Base-by-base conservation (phyloP, 2,329 filamentous ascomycete species). In the Pyrenophora tritici-repentis region DNA sequence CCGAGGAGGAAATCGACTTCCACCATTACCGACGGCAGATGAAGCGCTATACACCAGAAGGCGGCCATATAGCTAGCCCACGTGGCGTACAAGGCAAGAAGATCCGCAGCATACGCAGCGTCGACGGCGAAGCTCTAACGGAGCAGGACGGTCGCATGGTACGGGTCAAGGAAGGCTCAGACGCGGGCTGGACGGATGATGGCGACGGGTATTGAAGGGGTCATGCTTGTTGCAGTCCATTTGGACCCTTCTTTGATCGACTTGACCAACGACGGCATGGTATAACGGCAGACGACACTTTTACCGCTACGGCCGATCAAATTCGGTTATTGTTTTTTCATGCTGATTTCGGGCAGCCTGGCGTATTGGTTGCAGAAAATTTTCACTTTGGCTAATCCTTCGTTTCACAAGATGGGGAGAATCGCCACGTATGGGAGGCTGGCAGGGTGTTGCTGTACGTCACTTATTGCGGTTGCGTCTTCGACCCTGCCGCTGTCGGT, bases 11-110 rank as follows among this genome's bases (percentile, higher is more conserved):
- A 69, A 86, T 86, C 3, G 90, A 94, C 54, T 81, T 85, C 8
- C 95, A 96, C 73, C 90, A 90, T 67, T 88, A 89, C 58, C 83
- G 87, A 46, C 83, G 87, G 55, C 83, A 85, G 31, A 81, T 81
- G 61, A 92, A 91, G 76, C 82, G 87, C 38, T 79, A 83, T 38
- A 73, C 73, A 24, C 73, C 72, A 20, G 69, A 73, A 42, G 66
- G 70, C 18, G 70, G 69, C 16, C 68, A 73, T 50, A 64, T 63
- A 12, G 64, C 66, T 1, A 71, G 67, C 10, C 71, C 70, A 12
- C 64, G 69, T 33, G 55, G 63, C 1, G 53, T 71, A 4, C 63
- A 71, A 32, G 71, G 71, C 59, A 75, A 73, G 61, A 71, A 70
- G 54, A 50, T 72, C 39, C 57, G 68, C 43, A 76, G 77, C 18